Evolutionary conservation across 1,139 yeast species (phyloP).

Genomic region (Yamadazyma trypodendri): DNA sequence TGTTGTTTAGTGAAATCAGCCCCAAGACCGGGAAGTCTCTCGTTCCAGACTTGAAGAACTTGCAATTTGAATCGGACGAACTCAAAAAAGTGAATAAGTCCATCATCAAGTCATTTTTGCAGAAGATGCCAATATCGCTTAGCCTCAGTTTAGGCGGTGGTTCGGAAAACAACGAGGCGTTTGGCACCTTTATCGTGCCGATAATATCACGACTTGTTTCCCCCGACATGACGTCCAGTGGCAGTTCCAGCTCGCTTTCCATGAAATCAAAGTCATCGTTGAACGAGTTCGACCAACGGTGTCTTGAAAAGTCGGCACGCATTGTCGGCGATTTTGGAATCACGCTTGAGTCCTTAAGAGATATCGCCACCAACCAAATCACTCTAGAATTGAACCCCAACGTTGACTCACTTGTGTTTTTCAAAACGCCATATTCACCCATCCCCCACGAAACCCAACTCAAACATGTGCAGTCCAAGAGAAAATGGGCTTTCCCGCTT

Average conservation of each 20-base stretch:
- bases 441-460: constrained; percentile 13
- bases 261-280: constrained; percentile 25
- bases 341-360: constrained; percentile 32
- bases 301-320: constrained; percentile 29
- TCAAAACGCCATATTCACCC: constrained; percentile 23
- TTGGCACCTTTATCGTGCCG: constrained; percentile 42
- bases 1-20: constrained; percentile 62
- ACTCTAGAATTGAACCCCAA: constrained; percentile 35
- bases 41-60: constrained; percentile 36
- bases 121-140: constrained; percentile 28
- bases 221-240: constrained; percentile 35
- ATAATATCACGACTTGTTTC: constrained; percentile 44
- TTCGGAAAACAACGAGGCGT: constrained; percentile 24
- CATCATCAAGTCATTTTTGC: constrained; percentile 23
- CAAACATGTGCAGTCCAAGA: constrained; percentile 27
- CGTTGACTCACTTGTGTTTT: constrained; percentile 34
- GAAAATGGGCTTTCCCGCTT: constrained; percentile 40
- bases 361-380: constrained; percentile 31
- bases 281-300: constrained; percentile 23
- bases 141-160: constrained; percentile 31
- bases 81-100: constrained; percentile 29
- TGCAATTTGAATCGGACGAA: constrained; percentile 46
- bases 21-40: constrained; percentile 26
- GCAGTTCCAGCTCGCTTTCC: constrained; percentile 10
- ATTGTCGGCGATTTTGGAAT: constrained; percentile 29